Base-by-base conservation (phyloP, 2,329 filamentous ascomycete genomes). In the Neofusicoccum laricinum region DNA sequence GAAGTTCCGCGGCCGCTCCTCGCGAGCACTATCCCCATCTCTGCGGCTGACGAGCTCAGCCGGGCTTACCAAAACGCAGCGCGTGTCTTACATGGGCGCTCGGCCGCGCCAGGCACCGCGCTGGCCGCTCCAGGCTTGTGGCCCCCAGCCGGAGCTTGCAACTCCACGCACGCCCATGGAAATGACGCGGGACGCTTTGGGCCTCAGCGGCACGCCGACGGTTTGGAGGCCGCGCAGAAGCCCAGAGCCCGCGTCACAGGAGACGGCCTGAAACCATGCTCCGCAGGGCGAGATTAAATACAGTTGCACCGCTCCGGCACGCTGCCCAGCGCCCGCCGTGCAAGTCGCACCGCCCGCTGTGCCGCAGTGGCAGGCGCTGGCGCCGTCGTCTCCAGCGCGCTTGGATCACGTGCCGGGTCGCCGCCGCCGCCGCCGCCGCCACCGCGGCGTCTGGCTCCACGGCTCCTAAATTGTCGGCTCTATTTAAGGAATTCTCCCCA, bases 151-250 rank as follows among this genome's bases (percentile, higher is more conserved):
- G 32, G 30, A 38, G 21, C 25, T 32, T 15, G 8, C 49, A 21
- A 10, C 30, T 19, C 45, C 45, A 48, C 45, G 45, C 45, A 19
- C 45, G 15, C 12, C 45, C 19, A 11, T 48, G 45, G 34, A 62
- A 50, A 63, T 63, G 59, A 63, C 45, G 58, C 58, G 58, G 58
- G 58, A 48, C 57, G 58, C 58, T 62, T 50, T 40, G 58, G 58
- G 58, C 58, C 55, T 59, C 55, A 38, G 57, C 57, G 41, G 53
- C 36, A 45, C 55, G 55, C 55, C 40, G 55, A 36, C 25, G 55
- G 32, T 46, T 41, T 59, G 43, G 55, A 59, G 5, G 53, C 40
- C 38, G 48, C 48, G 49, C 49, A 53, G 17, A 38, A 38, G 49
- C 32, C 36, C 41, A 32, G 15, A 25, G 17, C 59, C 45, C 36